Percentiles rank a stretch among this genome's conserved stretches.
Conservation (phyloP, 805 yeast species). For the Zygoascus flipseniorum region DNA sequence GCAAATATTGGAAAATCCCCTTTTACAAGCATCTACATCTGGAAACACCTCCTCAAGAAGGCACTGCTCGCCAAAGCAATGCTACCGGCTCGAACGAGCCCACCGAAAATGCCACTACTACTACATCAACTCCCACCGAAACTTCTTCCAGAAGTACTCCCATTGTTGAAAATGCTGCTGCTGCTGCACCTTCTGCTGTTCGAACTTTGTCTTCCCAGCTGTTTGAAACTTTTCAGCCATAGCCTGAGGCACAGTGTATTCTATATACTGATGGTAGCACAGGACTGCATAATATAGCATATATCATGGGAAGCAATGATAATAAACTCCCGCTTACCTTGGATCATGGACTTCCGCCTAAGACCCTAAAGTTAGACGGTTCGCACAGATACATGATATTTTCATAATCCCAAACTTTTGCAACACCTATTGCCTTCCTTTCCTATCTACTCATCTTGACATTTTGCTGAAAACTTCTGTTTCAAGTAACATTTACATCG, state of each 20-base stretch:
- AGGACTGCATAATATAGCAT: no score
- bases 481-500: no score
- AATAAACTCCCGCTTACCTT: no score
- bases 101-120: not conserved
- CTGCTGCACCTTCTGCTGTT: not conserved
- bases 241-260: not conserved
- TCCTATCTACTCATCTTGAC: no score
- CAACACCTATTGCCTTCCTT: no score
- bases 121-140: not conserved
- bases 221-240: not conserved
- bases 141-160: not conserved
- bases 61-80: not conserved
- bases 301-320: no score
- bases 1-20: slow-evolving; percentile 34
- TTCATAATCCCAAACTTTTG: no score
- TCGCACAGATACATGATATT: no score
- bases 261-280: no score
- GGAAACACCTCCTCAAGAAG: not conserved
- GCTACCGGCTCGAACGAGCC: not conserved
- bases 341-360: no score
- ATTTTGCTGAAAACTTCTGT: no score
- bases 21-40: slow-evolving; percentile 4
- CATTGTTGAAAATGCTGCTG: not conserved
- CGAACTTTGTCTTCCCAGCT: not conserved
- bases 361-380: no score